Conservation (phyloP, 768 basidiomycete species). For the Udeniomyces megalosporus region DNA sequence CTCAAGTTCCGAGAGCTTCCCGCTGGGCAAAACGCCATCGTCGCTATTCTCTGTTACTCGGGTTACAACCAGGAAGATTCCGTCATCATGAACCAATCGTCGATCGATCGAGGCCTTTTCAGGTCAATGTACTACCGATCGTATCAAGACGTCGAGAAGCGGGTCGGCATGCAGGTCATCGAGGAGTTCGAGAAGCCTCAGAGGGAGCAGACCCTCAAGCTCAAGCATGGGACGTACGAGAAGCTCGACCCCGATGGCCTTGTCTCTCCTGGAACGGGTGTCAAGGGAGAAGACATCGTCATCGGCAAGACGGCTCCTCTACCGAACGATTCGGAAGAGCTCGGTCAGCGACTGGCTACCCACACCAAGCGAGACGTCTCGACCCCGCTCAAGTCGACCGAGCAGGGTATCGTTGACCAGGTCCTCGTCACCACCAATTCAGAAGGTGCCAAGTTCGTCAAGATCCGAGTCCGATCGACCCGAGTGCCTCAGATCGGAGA, state of each 20-base stretch:
- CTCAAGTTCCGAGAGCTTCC: constrained; percentile 96
- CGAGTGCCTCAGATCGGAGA: constrained; percentile 96
- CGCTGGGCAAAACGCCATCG: constrained; percentile 97
- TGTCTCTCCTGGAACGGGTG: constrained; percentile 87
- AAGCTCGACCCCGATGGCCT: constrained; percentile 93
- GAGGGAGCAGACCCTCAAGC: constrained; percentile 75
- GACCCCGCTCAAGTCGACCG: constrained; percentile 92
- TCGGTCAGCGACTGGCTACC: constrained; percentile 83
- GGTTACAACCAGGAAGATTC: constrained; percentile 99
- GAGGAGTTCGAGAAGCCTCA: constrained; percentile 97
- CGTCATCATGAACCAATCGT: constrained; percentile 99
- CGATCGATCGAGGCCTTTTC: constrained; percentile 95
- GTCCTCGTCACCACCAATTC: constrained; percentile 91
- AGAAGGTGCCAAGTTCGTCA: constrained; percentile 95
- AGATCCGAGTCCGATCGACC: constrained; percentile 86
- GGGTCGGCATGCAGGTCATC: constrained; percentile 72
- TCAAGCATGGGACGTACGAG: constrained; percentile 98
- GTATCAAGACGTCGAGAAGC: constrained; percentile 82
- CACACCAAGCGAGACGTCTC: constrained; percentile 93
- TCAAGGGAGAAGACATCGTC: constrained; percentile 93
- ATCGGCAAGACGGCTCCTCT: constrained; percentile 98
- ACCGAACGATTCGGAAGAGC: constrained; percentile 88
- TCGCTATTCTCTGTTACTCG: constrained; percentile 95
- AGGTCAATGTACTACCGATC: constrained; percentile 96
- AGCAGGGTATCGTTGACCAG: constrained; percentile 94